A percentile compares a stretch with the other conserved stretches of the same genome.
phyloP scores from a whole-genome alignment of 2,329 filamentous ascomycete species.

The Colletotrichum cuscutae region DNA sequence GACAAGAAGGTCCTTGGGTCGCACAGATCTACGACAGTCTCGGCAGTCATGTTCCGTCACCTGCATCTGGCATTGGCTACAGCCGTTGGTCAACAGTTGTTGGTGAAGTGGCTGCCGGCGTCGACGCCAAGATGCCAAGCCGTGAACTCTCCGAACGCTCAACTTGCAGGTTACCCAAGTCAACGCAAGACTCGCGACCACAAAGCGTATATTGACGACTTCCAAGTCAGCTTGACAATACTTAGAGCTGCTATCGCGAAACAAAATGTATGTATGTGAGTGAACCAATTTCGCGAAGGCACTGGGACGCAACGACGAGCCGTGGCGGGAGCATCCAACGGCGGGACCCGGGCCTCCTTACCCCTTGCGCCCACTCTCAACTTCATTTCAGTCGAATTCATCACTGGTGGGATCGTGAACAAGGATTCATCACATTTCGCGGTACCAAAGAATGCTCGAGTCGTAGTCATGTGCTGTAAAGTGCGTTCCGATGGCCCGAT shows the following conservation, averaged over 20 bases:
- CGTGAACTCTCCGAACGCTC: constrained; percentile 11
- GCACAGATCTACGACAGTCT: neutral
- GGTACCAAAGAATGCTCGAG: constrained; percentile 10
- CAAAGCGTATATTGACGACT: neutral
- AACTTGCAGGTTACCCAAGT: neutral
- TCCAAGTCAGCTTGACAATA: accelerated
- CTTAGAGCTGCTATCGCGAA: neutral
- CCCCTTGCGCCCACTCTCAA: neutral
- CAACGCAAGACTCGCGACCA: neutral
- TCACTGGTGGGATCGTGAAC: constrained; percentile 23
- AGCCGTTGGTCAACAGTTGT: neutral
- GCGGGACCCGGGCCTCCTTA: neutral
- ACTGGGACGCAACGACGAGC: neutral
- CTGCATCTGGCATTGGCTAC: neutral
- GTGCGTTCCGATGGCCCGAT: constrained; percentile 15
- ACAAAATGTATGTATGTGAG: neutral
- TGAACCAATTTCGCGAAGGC: neutral
- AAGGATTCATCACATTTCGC: neutral
- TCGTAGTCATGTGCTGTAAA: constrained; percentile 21
- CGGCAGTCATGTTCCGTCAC: neutral
- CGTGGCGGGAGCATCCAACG: neutral
- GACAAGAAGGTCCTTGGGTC: neutral
- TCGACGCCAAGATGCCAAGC: constrained; percentile 1
- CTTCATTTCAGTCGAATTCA: neutral
- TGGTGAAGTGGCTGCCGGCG: neutral